These are phyloP conservation scores for Cryptococcus wingfieldii DNA, from an alignment of 1,284 basidiomycete genomes.

Conservation along the genomic window DNA sequence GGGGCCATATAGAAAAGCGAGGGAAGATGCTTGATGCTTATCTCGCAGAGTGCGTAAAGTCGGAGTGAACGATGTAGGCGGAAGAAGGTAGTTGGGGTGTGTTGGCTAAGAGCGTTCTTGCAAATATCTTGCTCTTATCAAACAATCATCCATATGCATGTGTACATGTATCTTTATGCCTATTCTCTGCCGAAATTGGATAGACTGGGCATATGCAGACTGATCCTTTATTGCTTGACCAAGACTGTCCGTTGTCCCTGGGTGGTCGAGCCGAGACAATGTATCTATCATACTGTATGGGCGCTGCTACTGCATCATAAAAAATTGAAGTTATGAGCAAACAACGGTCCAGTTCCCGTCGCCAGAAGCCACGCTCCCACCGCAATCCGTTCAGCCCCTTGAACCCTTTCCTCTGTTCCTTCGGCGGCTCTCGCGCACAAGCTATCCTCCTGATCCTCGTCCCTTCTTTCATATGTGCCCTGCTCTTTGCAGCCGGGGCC, in stretches of 20 bases:
- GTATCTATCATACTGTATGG: no score
- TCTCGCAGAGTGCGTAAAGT: neutral
- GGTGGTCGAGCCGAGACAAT: no score
- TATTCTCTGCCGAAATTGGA: no score
- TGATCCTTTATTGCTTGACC: no score
- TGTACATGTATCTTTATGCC: slow-evolving; percentile 1
- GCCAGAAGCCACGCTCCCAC: neutral
- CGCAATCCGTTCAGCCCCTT: slow-evolving; percentile 1
- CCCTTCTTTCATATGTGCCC: slow-evolving; percentile 2
- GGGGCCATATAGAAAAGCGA: no score
- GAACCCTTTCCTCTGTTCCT: slow-evolving; percentile 5
- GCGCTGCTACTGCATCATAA: no score
- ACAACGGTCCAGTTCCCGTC: neutral
- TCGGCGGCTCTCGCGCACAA: slow-evolving; percentile 4
- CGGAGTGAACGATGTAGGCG: neutral
- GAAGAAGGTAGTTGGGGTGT: neutral
- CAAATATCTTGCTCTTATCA: neutral
- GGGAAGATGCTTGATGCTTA: no score
- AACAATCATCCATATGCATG: slow-evolving; percentile 6
- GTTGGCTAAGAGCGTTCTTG: neutral
- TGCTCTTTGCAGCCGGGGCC: slow-evolving; percentile 12
- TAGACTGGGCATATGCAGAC: no score
- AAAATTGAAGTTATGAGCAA: no score
- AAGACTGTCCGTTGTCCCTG: no score
- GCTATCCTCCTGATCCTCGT: slow-evolving; percentile 7